Base-by-base conservation (phyloP, 805 yeast genomes). In the Hanseniaspora jakobsenii region DNA sequence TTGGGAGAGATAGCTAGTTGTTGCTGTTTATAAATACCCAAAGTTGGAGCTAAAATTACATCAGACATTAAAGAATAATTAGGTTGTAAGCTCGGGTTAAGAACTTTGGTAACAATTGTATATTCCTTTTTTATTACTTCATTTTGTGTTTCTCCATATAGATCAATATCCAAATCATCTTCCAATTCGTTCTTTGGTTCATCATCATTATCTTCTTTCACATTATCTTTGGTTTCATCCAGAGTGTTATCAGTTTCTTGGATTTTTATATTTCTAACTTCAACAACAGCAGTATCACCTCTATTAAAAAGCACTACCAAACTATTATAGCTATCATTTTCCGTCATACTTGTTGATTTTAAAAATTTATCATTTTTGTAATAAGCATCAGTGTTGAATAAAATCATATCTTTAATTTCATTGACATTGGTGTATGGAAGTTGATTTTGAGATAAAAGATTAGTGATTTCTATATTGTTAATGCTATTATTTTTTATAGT, bases 31-130 rank as follows among this genome's bases (percentile, higher is more conserved):
- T 74, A 77, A 0, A 73, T 66, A 0, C 81, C 70, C 12, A 61
- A 47, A 22, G 72, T 66, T 38, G 68, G 66, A 0, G 87, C 95
- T 27, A 78, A 52, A 0, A 86, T 69, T 50, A 86, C 69, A 32
- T 77, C 73, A 2, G 81, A 67, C 10, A 81, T 65, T 0, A 95
- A 94, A 0, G 95, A 95, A 51, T 72, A 66, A 53, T 78, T 81
- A 2, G 69, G 53, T 24, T 42, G 26, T 23, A 42, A 42, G 16
- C 39, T 35, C 4, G 39, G 36, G n/a, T 42, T 42, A 9, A 86
- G 55, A 14, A 41, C 41, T 28, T 36, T 35, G 5, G 18, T 28
- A 32, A 26, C 44, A 26, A 31, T 36, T 28, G n/a, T 41, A 19
- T 36, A 40, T 22, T 13, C 35, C 10, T 16, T 53, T 14, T 48